phyloP scores from a whole-genome alignment of 2,329 filamentous ascomycete genomes.

The Alternaria hordeiaustralica region DNA sequence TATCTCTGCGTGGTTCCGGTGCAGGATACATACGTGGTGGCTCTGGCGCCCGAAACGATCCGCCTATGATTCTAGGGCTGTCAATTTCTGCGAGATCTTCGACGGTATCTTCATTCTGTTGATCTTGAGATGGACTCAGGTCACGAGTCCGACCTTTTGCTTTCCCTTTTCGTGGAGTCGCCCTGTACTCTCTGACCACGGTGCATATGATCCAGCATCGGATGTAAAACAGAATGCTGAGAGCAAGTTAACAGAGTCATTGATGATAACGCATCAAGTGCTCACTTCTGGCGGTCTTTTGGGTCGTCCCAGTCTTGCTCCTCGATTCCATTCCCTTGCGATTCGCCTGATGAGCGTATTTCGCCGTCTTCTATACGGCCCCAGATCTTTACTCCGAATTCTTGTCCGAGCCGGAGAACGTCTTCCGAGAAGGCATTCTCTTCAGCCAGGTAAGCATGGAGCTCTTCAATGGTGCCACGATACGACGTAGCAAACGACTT shows the following conservation, averaged over 20 bases:
- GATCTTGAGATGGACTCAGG: background rate
- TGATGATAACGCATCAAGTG: background rate
- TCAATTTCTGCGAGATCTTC: background rate
- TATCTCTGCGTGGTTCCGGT: background rate
- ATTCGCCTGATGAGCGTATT: background rate
- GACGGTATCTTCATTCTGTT: background rate
- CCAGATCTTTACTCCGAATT: conserved; percentile 16
- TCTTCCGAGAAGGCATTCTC: conserved; percentile 8
- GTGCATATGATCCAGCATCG: conserved; percentile 19
- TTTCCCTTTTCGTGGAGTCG: conserved; percentile 5
- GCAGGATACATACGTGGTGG: background rate
- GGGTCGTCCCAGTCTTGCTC: conserved; percentile 11
- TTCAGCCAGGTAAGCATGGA: conserved; percentile 2
- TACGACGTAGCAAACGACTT: background rate
- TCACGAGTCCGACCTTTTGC: background rate
- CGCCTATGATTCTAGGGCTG: background rate
- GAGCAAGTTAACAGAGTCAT: background rate
- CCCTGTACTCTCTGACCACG: background rate
- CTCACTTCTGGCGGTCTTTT: conserved; percentile 10
- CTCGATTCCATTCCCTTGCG: background rate
- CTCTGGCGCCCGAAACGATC: background rate
- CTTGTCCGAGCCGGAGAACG: background rate
- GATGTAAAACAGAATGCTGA: conserved; percentile 17
- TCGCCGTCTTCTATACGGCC: background rate
- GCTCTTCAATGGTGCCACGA: background rate